These are phyloP conservation scores for Westerdykella sp. DNA, from an alignment of 2,329 filamentous ascomycete species.

Conservation along the genomic window DNA sequence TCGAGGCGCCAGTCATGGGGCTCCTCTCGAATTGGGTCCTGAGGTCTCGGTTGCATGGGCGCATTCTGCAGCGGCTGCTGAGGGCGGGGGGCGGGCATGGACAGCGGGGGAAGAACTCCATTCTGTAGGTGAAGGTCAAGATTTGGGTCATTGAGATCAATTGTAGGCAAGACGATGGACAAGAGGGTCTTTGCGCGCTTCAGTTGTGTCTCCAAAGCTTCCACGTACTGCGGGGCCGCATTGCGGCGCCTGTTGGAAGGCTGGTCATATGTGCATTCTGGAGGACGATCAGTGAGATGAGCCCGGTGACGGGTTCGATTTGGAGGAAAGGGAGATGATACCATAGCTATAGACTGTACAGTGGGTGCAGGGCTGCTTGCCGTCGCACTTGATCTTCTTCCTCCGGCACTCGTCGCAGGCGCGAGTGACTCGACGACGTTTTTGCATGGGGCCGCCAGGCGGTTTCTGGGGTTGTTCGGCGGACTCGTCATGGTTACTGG, in stretches of 20 bases:
- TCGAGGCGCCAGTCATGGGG: constrained; percentile 62
- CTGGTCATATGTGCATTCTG: constrained; percentile 93
- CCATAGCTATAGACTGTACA: constrained; percentile 98
- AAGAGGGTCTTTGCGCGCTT: constrained; percentile 77
- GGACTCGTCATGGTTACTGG: constrained; percentile 25
- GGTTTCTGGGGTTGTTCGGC: constrained; percentile 30
- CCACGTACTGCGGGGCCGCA: constrained; percentile 86
- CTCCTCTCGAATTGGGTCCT: constrained; percentile 15
- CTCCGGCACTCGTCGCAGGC: constrained; percentile 40
- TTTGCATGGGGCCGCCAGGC: constrained; percentile 32
- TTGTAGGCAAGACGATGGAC: constrained; percentile 71
- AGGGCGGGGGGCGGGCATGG: constrained; percentile 15
- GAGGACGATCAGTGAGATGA: constrained; percentile 11
- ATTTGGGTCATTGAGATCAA: constrained; percentile 77
- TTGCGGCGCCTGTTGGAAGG: constrained; percentile 87
- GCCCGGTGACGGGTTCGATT: constrained; percentile 1
- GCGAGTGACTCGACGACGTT: constrained; percentile 40
- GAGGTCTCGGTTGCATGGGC: constrained; percentile 6
- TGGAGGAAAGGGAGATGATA: constrained; percentile 36
- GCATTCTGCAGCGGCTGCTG: constrained; percentile 2
- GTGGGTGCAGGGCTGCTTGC: constrained; percentile 63
- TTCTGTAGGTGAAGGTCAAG: constrained; percentile 72
- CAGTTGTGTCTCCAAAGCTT: constrained; percentile 75
- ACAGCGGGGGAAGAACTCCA: constrained; percentile 47
- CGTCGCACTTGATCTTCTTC: constrained; percentile 53